Evolutionary conservation across 768 basidiomycete genomes (phyloP).

Genomic region (Candolleomyces aberdarensis): DNA sequence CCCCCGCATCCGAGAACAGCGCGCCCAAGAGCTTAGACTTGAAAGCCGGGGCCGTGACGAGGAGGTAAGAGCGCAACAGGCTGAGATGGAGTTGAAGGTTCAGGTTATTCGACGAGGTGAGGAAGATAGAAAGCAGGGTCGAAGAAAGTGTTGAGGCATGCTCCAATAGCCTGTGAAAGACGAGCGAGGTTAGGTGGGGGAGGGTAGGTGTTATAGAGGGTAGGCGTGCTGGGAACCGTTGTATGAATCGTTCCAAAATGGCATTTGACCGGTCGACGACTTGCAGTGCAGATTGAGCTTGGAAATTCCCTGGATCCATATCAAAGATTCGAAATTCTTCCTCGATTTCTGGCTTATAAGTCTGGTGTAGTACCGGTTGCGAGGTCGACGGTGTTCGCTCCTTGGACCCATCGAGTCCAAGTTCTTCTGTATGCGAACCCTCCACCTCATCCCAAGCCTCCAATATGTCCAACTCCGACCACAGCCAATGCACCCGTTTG

Average conservation of each 20-base stretch:
- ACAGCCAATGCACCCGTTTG: constrained; percentile 53
- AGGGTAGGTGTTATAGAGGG: constrained; percentile 67
- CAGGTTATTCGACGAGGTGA: constrained; percentile 60
- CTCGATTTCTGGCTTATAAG: constrained; percentile 34
- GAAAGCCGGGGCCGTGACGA: constrained; percentile 72
- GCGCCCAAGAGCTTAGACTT: constrained; percentile 65
- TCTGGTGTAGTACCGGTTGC: constrained; percentile 2
- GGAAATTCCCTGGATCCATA: constrained; percentile 54
- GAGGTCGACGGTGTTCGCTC: background rate
- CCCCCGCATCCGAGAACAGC: constrained; percentile 73
- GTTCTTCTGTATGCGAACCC: background rate
- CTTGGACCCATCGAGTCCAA: background rate
- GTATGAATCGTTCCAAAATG: constrained; percentile 47
- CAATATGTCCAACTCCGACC: constrained; percentile 53
- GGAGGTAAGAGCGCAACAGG: constrained; percentile 71
- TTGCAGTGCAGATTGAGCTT: constrained; percentile 22
- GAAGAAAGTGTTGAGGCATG: constrained; percentile 65
- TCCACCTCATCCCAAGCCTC: constrained; percentile 37
- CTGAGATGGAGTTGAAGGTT: constrained; percentile 65
- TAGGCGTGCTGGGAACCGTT: constrained; percentile 53
- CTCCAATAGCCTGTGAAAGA: constrained; percentile 56
- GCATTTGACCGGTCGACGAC: constrained; percentile 22
- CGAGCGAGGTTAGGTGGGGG: constrained; percentile 55
- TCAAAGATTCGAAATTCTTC: constrained; percentile 58
- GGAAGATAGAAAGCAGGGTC: constrained; percentile 64